These are phyloP conservation scores for Paxillus involutus DNA, from an alignment of 768 basidiomycete species.

Conservation along the genomic window DNA sequence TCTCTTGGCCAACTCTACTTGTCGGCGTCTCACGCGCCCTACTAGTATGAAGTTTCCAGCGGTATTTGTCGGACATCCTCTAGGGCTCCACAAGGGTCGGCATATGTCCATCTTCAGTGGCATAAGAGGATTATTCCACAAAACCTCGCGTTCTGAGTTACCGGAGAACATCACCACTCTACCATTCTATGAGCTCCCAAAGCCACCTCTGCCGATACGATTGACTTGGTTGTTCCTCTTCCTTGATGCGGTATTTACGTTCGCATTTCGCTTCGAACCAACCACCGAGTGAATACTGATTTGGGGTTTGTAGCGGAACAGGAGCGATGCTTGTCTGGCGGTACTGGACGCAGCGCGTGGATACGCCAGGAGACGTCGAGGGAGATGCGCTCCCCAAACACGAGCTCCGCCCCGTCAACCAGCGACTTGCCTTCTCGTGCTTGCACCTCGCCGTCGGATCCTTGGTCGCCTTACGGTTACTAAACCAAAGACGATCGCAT, in stretches of 20 bases:
- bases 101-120: slow-evolving; percentile 12
- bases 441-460: slow-evolving; percentile 30
- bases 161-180: slow-evolving; percentile 17
- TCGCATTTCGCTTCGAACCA: slow-evolving; percentile 4
- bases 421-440: slow-evolving; percentile 27
- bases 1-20: not conserved
- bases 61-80: not conserved
- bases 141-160: slow-evolving; percentile 12
- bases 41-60: not conserved
- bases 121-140: slow-evolving; percentile 4
- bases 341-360: slow-evolving; percentile 22
- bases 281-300: not conserved
- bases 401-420: slow-evolving; percentile 30
- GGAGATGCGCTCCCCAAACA: slow-evolving; percentile 13
- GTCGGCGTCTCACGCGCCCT: not conserved
- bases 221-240: slow-evolving; percentile 29
- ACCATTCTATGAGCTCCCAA: slow-evolving; percentile 27
- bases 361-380: slow-evolving; percentile 9
- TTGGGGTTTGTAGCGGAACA: slow-evolving; percentile 15
- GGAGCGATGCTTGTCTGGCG: slow-evolving; percentile 28
- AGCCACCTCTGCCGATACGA: slow-evolving; percentile 18
- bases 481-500: slow-evolving; percentile 26
- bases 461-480: slow-evolving; percentile 26
- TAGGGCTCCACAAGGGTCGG: not conserved
- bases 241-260: slow-evolving; percentile 31